phyloP scores from a whole-genome alignment of 1,284 basidiomycete genomes.

The Naganishia liquefaciens region DNA sequence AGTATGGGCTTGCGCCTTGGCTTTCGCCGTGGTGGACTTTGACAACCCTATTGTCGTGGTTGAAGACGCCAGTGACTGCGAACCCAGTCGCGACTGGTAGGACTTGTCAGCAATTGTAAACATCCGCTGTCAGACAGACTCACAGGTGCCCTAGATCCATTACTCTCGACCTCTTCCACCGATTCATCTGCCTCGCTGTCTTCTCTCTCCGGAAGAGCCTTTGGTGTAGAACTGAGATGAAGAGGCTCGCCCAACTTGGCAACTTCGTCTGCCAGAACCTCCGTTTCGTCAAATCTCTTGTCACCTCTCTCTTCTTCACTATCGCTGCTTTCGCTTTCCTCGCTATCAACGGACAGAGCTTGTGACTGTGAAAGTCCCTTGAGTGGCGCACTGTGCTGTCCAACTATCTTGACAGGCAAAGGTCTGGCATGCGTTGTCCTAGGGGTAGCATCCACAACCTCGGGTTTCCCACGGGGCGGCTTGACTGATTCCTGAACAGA shows the following conservation, averaged over 20 bases:
- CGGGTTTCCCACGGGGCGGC: too few relatives aligned
- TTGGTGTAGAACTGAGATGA: background rate
- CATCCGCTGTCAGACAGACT: background rate
- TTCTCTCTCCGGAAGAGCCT: background rate
- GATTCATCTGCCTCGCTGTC: slow-evolving; percentile 10
- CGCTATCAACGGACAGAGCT: slow-evolving; percentile 13
- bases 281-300: slow-evolving; percentile 27
- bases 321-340: slow-evolving; percentile 11
- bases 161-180: slow-evolving; percentile 9
- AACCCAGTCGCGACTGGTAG: slow-evolving; percentile 3
- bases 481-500: background rate
- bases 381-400: background rate
- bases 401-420: background rate
- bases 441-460: background rate
- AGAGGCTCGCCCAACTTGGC: slow-evolving; percentile 23
- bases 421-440: background rate
- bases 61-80: slow-evolving; percentile 12
- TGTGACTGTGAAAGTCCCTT: slow-evolving; percentile 22
- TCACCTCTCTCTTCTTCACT: slow-evolving; percentile 15
- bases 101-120: background rate
- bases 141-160: slow-evolving; percentile 10
- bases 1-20: slow-evolving; percentile 3
- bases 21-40: slow-evolving; percentile 6
- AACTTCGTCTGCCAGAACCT: slow-evolving; percentile 30
- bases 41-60: slow-evolving; percentile 10